Base-by-base conservation (phyloP, 1,284 basidiomycete species). In the Stygiomarasmius scandens region DNA sequence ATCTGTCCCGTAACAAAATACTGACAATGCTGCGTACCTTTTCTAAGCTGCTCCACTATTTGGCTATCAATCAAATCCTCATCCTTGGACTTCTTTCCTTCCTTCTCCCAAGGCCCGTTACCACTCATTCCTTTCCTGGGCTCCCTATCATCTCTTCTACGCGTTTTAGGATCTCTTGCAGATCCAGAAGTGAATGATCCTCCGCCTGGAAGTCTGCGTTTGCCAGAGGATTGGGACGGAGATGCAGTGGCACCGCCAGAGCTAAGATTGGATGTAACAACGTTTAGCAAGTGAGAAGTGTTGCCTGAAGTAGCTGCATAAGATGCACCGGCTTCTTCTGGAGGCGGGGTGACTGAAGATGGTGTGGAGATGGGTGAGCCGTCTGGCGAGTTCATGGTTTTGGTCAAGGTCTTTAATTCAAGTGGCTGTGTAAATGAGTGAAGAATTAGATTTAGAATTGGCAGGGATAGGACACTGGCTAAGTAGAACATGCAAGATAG, bases 341-440 rank as follows among this genome's bases (percentile, higher is more conserved):
- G 72, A 1, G 74, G 73, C 23, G 74, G 74, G 3, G 74, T 72
- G 24, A 68, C 71, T 12, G 73, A 70, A 3, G 74, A 74, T 6
- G 75, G 70, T 36, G 74, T 73, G 10, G 75, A 77, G 56, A 66
- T 63, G 0, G 73, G 66, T 56, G 71, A 70, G 20, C 75, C 74
- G 59, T 68, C 66, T 49, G 74, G 74, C 23, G 75, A 77, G 59
- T 76, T 74, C 75, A 77, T 77, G 44, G 50, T 59, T 41, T 4
- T 5, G n/a, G 38, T 41, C 16, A 4, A 41, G 16, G 38, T 8
- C 32, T 34, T n/a, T 32, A 32, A 41, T 16, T 12, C 16, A 41
- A 16, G 38, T 41, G 38, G 38, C 38, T 41, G 38, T 41, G 38
- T 41, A 12, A 41, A 41, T 5, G 38, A 19, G 4, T 19, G 8